Evolutionary conservation across 2,329 filamentous ascomycete genomes (phyloP), one percentile per base, ranked within the genome.

Genomic region (Keithomyces neogunnii): DNA sequence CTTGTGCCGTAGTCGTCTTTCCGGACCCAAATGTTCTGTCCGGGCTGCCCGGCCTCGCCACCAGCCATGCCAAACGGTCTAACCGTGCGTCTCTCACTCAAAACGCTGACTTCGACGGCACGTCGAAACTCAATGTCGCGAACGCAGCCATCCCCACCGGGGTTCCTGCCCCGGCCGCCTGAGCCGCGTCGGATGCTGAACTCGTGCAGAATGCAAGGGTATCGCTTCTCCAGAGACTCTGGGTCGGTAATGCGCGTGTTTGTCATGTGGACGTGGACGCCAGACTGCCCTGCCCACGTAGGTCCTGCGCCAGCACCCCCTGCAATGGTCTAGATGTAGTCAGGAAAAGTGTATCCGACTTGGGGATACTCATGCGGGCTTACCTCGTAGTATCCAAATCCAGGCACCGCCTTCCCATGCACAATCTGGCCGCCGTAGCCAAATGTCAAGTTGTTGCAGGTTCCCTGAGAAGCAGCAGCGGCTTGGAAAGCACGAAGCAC

Each of bases 381-480:
- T 19, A 19, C 19, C 19, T 19, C 66, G 30, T 68, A 67, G 56
- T 68, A 69, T 0, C 66, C 66, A 8, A 67, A 68, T 0, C 66
- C 65, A 11, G 33, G 33, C 6, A 35, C 11, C 6, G 11, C 33
- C 11, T 35, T 35, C 33, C 33, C 33, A 11, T 35, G 6, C 33
- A 35, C 33, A 7, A 7, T 35, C 54, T 86, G 84, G 43, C 87
- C 87, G 50, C 87, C 86, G 60, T 88, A 89, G 55, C 87, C 88
- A 62, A 93, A 93, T 0, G 88, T 92, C 5, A 93, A 76, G 65
- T 92, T 92, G 68, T 93, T 93, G 66, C 84, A 88, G 67, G 88
- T 86, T 46, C 89, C 89, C 62, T 93, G 88, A 28, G 76, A 82
- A 36, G 88, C 89, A 4, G 88, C 88, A 58, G 85, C 89, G 7